A percentile compares a stretch with the other conserved stretches of the same genome.
These are phyloP conservation scores for Pleurotus tuber-regium DNA, from an alignment of 768 basidiomycete species.

Conservation along the genomic window DNA sequence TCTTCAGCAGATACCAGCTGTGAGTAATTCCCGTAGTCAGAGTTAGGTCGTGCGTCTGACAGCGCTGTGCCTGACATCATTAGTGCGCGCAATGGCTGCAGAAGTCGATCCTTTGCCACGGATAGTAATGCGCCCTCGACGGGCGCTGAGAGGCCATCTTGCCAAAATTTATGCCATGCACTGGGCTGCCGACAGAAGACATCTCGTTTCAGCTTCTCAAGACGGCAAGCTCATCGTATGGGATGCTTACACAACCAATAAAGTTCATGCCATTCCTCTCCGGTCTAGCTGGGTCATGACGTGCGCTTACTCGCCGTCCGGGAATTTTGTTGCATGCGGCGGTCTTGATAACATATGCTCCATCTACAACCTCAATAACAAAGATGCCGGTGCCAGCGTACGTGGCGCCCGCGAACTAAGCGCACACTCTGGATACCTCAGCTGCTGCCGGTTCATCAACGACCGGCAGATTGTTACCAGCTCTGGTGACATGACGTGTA, in stretches of 20 bases:
- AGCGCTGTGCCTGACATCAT: conserved; percentile 16
- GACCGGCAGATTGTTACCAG: conserved; percentile 98
- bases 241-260: conserved; percentile 99
- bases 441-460: conserved; percentile 98
- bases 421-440: conserved; percentile 97
- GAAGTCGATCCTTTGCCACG: conserved; percentile 95
- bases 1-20: conserved; percentile 97
- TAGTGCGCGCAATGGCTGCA: conserved; percentile 97
- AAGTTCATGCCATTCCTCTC: conserved; percentile 98
- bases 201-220: conserved; percentile 99
- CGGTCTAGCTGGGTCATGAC: conserved; percentile 99
- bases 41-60: conserved; percentile 7
- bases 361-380: conserved; percentile 91
- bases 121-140: conserved; percentile 94
- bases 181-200: conserved; percentile 96
- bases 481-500: conserved; percentile 99
- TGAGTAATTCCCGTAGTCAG: conserved; percentile 43
- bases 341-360: conserved; percentile 99
- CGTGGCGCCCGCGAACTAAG: conserved; percentile 93
- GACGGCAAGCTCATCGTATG: conserved; percentile 99
- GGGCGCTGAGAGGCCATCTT: conserved; percentile 93
- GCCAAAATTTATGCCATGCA: conserved; percentile 99
- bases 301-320: conserved; percentile 96
- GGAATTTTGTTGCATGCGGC: conserved; percentile 97
- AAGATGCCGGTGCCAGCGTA: conserved; percentile 63